Base-by-base conservation (phyloP, 805 yeast species). In the Metschnikowia picachoensis region DNA sequence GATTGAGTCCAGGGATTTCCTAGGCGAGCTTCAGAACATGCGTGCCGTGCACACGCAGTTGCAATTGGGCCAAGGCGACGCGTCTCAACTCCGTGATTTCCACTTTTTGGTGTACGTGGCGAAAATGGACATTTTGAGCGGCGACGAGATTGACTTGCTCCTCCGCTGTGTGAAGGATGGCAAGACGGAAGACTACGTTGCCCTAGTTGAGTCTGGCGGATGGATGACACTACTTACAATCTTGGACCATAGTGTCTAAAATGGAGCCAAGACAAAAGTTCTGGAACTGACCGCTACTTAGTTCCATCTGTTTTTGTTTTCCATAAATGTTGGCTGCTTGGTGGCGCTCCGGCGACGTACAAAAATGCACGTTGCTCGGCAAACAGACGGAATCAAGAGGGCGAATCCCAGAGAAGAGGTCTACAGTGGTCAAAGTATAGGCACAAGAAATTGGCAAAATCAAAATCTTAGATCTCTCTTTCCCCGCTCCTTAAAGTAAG, bases 171-270 rank as follows among this genome's bases (percentile, higher is more conserved):
- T 83, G 2, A 61, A 62, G 7, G 64, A 64, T 2, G 63, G 71
- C 13, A 65, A 70, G 4, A 54, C 66, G 8, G 76, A 72, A 29
- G 78, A 77, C 44, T 77, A 75, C 43, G 72, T 77, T 49, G 70
- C 69, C 43, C 66, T 85, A 41, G 65, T 83, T 20, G 82, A 83
- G 49, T 63, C 78, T 25, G 82, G 86, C 0, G 94, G 94, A 1
- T 89, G 96, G 96, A 85, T 83, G 72, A 86, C 95, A 1, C 67
- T 89, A 48, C 61, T 82, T 30, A 78, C 90, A 34, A 70, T 72
- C 25, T 49, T 71, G 40, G 74, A 71, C 46, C 73, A 69, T 29
- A 65, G 70, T 44, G 51, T 31, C 10, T 44, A 28, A 20, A 13
- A 8, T 6, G 20, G n/a, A n/a, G n/a, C n/a, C n/a, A n/a, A n/a